These are phyloP conservation scores for Lactuca saligna DNA, from an alignment of 129 eudicot species.

Conservation along the genomic window DNA sequence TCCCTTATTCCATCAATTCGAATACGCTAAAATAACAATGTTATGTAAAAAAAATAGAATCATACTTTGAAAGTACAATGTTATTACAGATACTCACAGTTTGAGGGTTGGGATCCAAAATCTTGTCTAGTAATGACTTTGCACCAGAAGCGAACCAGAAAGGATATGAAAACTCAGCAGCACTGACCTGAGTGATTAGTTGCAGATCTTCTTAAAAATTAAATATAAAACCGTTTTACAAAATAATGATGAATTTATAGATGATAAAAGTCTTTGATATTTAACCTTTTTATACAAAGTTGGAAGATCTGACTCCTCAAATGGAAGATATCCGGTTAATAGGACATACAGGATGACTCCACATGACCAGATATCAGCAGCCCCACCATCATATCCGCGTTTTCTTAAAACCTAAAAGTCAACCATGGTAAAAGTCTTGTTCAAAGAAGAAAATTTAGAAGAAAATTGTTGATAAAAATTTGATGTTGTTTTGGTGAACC, in stretches of 20 bases:
- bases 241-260: slow-evolving; percentile 1
- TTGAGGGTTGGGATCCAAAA: slow-evolving; percentile 94
- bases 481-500: slow-evolving; percentile 43
- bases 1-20: slow-evolving; percentile 63
- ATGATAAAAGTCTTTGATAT: neutral
- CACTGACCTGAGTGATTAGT: slow-evolving; percentile 59
- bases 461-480: neutral
- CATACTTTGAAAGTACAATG: too few relatives aligned
- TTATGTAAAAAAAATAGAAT: neutral
- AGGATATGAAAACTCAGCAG: slow-evolving; percentile 87
- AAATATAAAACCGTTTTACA: neutral
- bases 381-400: slow-evolving; percentile 94
- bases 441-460: neutral
- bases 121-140: slow-evolving; percentile 64
- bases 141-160: slow-evolving; percentile 84
- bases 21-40: slow-evolving; percentile 59
- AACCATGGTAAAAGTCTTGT: slow-evolving; percentile 21
- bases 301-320: slow-evolving; percentile 80
- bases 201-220: slow-evolving; percentile 10
- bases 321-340: slow-evolving; percentile 91
- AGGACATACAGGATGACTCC: slow-evolving; percentile 93
- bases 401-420: slow-evolving; percentile 62
- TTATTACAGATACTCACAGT: slow-evolving; percentile 53
- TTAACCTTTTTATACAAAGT: slow-evolving; percentile 83
- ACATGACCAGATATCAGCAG: slow-evolving; percentile 99